Evolutionary conservation across 1,139 yeast species (phyloP), one percentile per base, ranked within the genome.

Genomic region (Lodderomyces parapsilosis): DNA sequence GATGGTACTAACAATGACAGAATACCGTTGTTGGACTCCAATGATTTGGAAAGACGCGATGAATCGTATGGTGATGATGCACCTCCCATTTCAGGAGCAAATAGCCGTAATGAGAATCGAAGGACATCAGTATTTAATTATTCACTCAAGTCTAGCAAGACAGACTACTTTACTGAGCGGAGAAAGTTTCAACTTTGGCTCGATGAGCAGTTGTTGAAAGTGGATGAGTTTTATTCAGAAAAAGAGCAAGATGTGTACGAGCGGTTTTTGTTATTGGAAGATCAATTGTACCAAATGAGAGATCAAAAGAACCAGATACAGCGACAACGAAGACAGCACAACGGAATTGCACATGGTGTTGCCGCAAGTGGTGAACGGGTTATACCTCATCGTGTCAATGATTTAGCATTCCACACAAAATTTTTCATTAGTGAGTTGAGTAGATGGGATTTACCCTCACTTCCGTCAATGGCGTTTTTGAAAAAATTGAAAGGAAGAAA

Each of bases 241-340:
- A 80, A 75, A 53, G 94, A 86, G 54, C 69, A 70, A 25, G 84
- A 80, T 34, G 80, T 77, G 0, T 72, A 80, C 38, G 80, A 80
- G 44, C 67, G 91, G 47, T 83, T 78, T 52, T 62, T 81, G 13
- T 58, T 83, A 8, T 58, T 88, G 18, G 86, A 85, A 53, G 86
- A 80, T 50, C 96, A 87, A 58, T 59, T 88, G 38, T 75, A 75
- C 48, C 83, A 80, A 48, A 58, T 87, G 46, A 69, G 80, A 43
- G 81, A 80, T 38, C 91, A 85, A 52, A 72, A 71, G 43, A 40
- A 47, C 1, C 47, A 49, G 13, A 39, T 55, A 10, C 38, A 57
- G 38, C 44, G 47, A 42, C 47, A 52, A 36, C 45, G 56, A 43
- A 40, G 50, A 44, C 45, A 31, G 17, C 54, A 51, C 33, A 33